A percentile compares a stretch with the other conserved stretches of the same genome.
Evolutionary conservation across 179 eudicot genomes (phyloP).

Genomic region (Nepenthes alata): DNA sequence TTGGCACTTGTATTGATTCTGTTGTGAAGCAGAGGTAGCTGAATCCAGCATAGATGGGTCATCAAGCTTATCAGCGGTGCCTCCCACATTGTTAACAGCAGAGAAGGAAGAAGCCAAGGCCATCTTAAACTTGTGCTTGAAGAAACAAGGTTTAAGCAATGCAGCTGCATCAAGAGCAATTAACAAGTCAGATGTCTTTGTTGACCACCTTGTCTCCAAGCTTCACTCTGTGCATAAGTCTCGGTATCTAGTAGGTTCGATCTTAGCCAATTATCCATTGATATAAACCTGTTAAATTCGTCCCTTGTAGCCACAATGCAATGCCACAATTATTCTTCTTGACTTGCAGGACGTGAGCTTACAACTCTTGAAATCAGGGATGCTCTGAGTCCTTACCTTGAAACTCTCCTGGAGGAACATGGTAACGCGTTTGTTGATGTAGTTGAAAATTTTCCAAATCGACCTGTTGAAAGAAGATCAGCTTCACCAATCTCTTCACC

Average conservation of each 20-base stretch:
- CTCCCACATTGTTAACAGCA: slow-evolving; percentile 52
- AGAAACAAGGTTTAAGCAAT: slow-evolving; percentile 61
- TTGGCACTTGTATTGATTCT: not conserved
- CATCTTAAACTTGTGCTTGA: slow-evolving; percentile 56
- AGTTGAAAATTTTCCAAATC: slow-evolving; percentile 54
- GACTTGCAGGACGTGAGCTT: slow-evolving; percentile 55
- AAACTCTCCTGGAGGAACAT: slow-evolving; percentile 48
- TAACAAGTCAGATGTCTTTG: slow-evolving; percentile 63
- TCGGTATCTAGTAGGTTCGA: slow-evolving; percentile 78
- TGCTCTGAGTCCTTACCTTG: slow-evolving; percentile 64
- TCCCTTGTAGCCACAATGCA: not conserved
- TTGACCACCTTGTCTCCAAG: slow-evolving; percentile 69
- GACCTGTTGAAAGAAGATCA: slow-evolving; percentile 31
- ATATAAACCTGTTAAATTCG: not conserved
- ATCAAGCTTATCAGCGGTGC: slow-evolving; percentile 31
- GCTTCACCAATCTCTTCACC: slow-evolving; percentile 24
- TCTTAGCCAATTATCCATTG: slow-evolving; percentile 5
- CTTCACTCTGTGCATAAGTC: slow-evolving; percentile 67
- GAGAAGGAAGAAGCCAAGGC: slow-evolving; percentile 92
- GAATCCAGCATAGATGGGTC: slow-evolving; percentile 34
- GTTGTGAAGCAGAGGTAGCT: slow-evolving; percentile 17
- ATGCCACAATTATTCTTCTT: slow-evolving; percentile 5
- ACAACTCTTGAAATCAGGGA: slow-evolving; percentile 80
- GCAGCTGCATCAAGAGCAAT: slow-evolving; percentile 54
- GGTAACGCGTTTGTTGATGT: slow-evolving; percentile 40